A percentile compares a stretch with the other conserved stretches of the same genome.
Evolutionary conservation across 2,329 filamentous ascomycete species (phyloP).

Genomic region (Pyricularia grisea): DNA sequence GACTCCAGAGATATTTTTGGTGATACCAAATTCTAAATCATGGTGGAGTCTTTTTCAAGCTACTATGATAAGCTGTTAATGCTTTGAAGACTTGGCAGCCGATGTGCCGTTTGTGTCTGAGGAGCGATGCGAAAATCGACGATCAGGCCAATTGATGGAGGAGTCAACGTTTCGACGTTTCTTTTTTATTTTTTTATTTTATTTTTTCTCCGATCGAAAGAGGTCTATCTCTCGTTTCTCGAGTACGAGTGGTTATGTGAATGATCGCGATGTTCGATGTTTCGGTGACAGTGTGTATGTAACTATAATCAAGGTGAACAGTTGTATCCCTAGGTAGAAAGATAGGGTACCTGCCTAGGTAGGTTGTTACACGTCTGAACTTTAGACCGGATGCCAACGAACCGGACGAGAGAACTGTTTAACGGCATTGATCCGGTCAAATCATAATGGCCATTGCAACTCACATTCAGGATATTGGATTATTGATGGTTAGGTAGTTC

Average conservation of each 20-base stretch:
- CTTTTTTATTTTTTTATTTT: too few relatives aligned
- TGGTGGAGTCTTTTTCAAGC: not conserved
- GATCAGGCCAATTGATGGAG: not conserved
- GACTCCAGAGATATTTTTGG: not conserved
- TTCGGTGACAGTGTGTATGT: too few relatives aligned
- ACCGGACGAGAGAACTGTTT: not conserved
- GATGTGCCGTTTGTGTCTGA: not conserved
- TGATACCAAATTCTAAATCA: not conserved
- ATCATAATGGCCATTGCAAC: not conserved
- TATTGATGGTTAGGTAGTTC: not conserved
- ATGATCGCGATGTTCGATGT: too few relatives aligned
- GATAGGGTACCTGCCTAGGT: not conserved
- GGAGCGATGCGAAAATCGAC: not conserved
- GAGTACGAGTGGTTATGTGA: too few relatives aligned
- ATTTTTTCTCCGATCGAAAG: too few relatives aligned
- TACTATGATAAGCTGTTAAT: not conserved
- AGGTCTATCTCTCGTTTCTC: too few relatives aligned
- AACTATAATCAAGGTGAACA: too few relatives aligned
- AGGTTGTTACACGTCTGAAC: not conserved
- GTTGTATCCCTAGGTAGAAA: too few relatives aligned
- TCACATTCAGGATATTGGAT: not conserved
- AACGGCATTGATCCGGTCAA: not conserved
- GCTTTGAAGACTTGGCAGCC: not conserved
- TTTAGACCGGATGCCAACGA: not conserved
- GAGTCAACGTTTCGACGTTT: not conserved